Percentiles rank a stretch among this genome's conserved stretches.
Evolutionary conservation across 805 yeast species (phyloP).

Genomic region (Pachysolen tannophilus): DNA sequence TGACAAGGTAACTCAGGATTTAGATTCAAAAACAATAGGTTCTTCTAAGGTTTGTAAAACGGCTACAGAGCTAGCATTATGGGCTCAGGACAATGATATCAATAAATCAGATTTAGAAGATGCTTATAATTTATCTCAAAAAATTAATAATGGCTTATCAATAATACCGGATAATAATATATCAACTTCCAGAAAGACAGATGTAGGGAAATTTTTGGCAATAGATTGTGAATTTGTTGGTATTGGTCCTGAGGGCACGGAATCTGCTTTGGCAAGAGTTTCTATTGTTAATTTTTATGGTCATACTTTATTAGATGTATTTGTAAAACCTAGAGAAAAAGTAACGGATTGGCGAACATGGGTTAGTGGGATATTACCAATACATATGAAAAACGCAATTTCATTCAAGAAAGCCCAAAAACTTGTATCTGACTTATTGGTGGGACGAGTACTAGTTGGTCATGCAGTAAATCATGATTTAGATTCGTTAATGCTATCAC

Average conservation of each 20-base stretch:
- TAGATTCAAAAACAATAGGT: slow-evolving; percentile 3
- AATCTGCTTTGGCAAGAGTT: slow-evolving; percentile 75
- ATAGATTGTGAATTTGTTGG: slow-evolving; percentile 96
- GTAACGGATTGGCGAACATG: slow-evolving; percentile 92
- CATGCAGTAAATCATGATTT: slow-evolving; percentile 82
- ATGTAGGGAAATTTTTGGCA: slow-evolving; percentile 68
- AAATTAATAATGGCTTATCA: too few species aligned
- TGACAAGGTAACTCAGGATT: slow-evolving; percentile 3
- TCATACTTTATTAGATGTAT: slow-evolving; percentile 58
- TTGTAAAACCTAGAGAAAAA: slow-evolving; percentile 63
- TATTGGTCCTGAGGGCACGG: slow-evolving; percentile 64
- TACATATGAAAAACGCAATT: slow-evolving; percentile 60
- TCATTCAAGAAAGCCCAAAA: slow-evolving; percentile 60
- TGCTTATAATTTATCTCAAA: too few species aligned
- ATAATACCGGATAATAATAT: slow-evolving; percentile 4
- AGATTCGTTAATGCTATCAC: slow-evolving; percentile 56
- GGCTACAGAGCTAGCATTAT: slow-evolving; percentile 19
- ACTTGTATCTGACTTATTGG: slow-evolving; percentile 41
- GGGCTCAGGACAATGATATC: slow-evolving; percentile 21
- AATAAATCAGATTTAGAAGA: slow-evolving; percentile 11
- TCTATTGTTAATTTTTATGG: slow-evolving; percentile 84
- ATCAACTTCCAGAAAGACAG: slow-evolving; percentile 23
- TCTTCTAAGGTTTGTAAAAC: too few species aligned
- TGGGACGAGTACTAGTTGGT: slow-evolving; percentile 62
- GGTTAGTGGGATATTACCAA: slow-evolving; percentile 80